Base-by-base conservation (phyloP, 2,329 filamentous ascomycete genomes). In the Plectosphaerella plurivora region DNA sequence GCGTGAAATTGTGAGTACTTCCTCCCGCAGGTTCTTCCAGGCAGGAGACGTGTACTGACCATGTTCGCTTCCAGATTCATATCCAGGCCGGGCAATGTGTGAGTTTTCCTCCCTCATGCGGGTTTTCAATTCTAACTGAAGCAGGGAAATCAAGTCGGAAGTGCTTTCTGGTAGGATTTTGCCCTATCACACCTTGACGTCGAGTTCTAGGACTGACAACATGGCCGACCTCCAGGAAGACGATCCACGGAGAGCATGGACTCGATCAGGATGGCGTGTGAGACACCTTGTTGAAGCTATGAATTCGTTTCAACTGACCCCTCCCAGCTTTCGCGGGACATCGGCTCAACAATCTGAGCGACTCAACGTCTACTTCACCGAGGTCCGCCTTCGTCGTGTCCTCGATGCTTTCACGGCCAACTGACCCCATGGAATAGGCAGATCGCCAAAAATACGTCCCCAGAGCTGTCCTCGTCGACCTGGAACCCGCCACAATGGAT, bases 61-160 rank as follows among this genome's bases (percentile, higher is more conserved):
- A 58, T 59, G 53, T 62, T 65, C 61, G 61, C 59, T 60, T 67
- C 81, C 71, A 97, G 92, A 92, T 97, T 78, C 94, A 99, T 79
- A 91, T 99, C 68, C 94, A 99, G 82, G 97, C 94, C 83, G 94
- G 94, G 77, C 94, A 97, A 86, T 97, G 94, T 82, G 92, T 97
- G 22, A 4, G 75, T 76, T 76, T 79, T 49, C 48, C 46, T 45
- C 42, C 58, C 47, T 4, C 3, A 18, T 9, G 10, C 33, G 25
- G 14, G n/a, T 39, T 22, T 36, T 25, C 49, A 20, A 33, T 59
- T 47, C 56, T 60, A 64, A 55, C 57, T 36, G 1, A 1, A 50
- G 64, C 67, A 97, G 93, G 93, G 94, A 85, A 97, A 99, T 88
- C 94, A 99, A 90, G 95, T 97, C 66, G 94, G 94, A 91, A 93